Evolutionary conservation across 108 stramenopile species (phyloP).

Genomic region (Cyclotella atomus): DNA sequence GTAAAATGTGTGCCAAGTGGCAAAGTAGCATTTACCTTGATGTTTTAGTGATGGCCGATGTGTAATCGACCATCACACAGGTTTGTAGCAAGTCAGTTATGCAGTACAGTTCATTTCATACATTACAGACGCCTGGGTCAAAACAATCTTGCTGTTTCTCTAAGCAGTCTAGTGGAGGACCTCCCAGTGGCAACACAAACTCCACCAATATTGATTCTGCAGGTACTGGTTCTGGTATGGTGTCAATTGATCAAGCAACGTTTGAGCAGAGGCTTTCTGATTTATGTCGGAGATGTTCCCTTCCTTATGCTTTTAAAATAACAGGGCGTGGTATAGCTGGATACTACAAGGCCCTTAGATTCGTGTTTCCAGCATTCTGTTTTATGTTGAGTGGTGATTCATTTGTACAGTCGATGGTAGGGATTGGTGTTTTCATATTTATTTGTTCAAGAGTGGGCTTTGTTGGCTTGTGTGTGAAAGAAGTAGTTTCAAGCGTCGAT

Average conservation of each 20-base stretch:
- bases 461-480: neutral
- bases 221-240: neutral
- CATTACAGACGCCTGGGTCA: neutral
- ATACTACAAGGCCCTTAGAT: neutral
- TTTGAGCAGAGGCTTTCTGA: neutral
- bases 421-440: no score
- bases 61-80: no score
- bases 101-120: no score
- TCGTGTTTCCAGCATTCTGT: neutral
- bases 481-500: neutral
- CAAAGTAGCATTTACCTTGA: no score
- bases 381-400: neutral
- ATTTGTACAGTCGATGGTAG: no score
- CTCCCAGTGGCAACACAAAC: no score
- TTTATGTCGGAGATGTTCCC: neutral
- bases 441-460: no score
- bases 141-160: neutral
- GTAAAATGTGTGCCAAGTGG: no score
- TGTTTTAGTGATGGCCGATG: no score
- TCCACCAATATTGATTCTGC: neutral
- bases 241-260: neutral
- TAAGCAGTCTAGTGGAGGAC: no score
- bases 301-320: slow-evolving; percentile 1
- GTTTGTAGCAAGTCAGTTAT: no score
- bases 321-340: neutral